Base-by-base conservation (phyloP, 2,329 filamentous ascomycete genomes). In the Ophiosphaerella herpotricha region DNA sequence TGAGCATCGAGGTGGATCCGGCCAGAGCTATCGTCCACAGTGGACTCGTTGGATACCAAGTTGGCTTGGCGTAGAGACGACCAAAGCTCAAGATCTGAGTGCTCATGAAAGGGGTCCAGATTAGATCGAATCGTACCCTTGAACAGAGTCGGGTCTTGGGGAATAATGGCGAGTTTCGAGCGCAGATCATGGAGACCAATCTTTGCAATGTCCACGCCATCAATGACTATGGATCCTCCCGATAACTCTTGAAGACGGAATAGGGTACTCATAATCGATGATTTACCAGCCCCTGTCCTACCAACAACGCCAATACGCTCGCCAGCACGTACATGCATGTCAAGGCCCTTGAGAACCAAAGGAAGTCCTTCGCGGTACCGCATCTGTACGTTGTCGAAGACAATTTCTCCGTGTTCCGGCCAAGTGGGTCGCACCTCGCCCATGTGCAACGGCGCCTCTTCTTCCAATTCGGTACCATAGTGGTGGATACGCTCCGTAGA, bases 401-500 rank as follows among this genome's bases (percentile, higher is more conserved):
- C 60, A 53, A 81, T 80, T 68, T 92, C 89, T 24, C 93, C 94
- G 60, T 85, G 85, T 64, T 95, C 87, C 0, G 94, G 94, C 94
- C 94, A 99, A 16, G 81, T 81, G 1, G 84, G 77, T 14, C 85
- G 83, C 3, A 96, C 84, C 5, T 91, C 84, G 37, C 72, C 74
- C 31, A 90, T 87, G 63, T 92, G 89, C 1, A 92, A 79, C 0
- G 92, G 90, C 0, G 93, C 90, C 73, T 97, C 94, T 68, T 96
- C 88, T 56, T 96, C 91, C 4, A 99, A 82, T 60, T 90, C 75
- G 1, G 85, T 90, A 46, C 90, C 92, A 70, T 97, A 97, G 77
- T 96, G 91, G 70, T 91, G 86, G 31, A 97, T 80, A 42, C 94
- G 87, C 75, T 97, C 93, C 0, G 95, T 94, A 0, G 92, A 87